Evolutionary conservation across 2,329 filamentous ascomycete genomes (phyloP).

Genomic region (Trichoderma semiorbis): DNA sequence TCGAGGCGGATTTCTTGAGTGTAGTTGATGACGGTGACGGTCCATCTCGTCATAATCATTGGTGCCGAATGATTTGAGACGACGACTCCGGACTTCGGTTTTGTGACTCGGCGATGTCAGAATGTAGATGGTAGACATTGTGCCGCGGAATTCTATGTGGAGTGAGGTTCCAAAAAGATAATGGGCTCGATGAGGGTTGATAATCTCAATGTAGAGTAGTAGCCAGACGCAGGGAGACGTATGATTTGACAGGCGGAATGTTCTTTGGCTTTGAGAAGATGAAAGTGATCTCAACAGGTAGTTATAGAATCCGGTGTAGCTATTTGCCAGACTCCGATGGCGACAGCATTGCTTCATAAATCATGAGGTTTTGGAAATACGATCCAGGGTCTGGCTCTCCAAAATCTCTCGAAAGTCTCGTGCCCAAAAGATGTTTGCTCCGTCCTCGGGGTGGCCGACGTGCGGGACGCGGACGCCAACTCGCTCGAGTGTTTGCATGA

Average conservation of each 20-base stretch:
- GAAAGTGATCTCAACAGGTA: neutral
- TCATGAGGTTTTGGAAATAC: neutral
- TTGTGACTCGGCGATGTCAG: conserved; percentile 27
- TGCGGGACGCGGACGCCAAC: conserved; percentile 39
- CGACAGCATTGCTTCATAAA: neutral
- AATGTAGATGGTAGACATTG: conserved; percentile 30
- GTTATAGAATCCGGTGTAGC: neutral
- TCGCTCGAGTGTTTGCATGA: conserved; percentile 38
- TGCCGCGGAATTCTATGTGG: neutral
- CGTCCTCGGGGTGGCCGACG: conserved; percentile 25
- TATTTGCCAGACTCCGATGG: neutral
- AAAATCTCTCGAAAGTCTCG: conserved; percentile 43
- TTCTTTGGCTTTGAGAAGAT: neutral
- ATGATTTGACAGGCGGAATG: neutral
- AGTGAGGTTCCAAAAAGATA: neutral
- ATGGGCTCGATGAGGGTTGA: neutral
- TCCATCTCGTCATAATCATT: conserved; percentile 20
- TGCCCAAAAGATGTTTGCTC: conserved; percentile 38
- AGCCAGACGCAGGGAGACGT: neutral
- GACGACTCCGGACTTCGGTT: conserved; percentile 28
- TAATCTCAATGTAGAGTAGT: neutral
- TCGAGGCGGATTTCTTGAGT: conserved; percentile 21
- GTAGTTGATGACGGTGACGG: conserved; percentile 17
- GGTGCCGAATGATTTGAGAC: conserved; percentile 24
- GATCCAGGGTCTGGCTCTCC: conserved; percentile 27